A percentile compares a stretch with the other conserved stretches of the same genome.
These are phyloP conservation scores for Penicillium canariense DNA, from an alignment of 495 filamentous ascomycete species.

Conservation along the genomic window DNA sequence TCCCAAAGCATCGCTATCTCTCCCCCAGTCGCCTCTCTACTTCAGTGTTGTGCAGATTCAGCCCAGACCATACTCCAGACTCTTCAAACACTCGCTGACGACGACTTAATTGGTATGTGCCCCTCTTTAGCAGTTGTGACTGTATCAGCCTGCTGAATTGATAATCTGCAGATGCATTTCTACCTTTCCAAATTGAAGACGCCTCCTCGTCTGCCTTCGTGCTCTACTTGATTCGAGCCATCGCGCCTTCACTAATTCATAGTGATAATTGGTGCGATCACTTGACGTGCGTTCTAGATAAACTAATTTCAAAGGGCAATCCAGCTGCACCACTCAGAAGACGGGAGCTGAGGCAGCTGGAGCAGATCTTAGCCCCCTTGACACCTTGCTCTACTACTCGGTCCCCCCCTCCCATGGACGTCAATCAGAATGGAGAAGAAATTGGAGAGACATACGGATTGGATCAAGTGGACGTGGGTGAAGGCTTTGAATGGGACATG, in stretches of 20 bases:
- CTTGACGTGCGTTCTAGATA: slow-evolving; percentile 25
- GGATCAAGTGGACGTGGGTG: slow-evolving; percentile 21
- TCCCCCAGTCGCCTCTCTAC: slow-evolving; percentile 27
- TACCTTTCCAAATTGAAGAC: slow-evolving; percentile 35
- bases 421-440: slow-evolving; percentile 5
- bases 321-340: slow-evolving; percentile 26
- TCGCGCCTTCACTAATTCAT: slow-evolving; percentile 24
- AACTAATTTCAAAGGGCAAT: slow-evolving; percentile 27
- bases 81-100: slow-evolving; percentile 29
- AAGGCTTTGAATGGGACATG: slow-evolving; percentile 33
- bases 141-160: background rate
- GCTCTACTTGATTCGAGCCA: slow-evolving; percentile 28
- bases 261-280: slow-evolving; percentile 29
- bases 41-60: slow-evolving; percentile 33
- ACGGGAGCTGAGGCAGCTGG: slow-evolving; percentile 26
- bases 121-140: too few relatives aligned
- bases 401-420: background rate
- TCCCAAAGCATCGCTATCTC: slow-evolving; percentile 22
- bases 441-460: slow-evolving; percentile 16
- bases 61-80: slow-evolving; percentile 35
- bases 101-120: slow-evolving; percentile 30
- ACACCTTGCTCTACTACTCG: slow-evolving; percentile 17
- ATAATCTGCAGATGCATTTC: slow-evolving; percentile 25
- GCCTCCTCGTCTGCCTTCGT: slow-evolving; percentile 35
- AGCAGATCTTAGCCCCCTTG: slow-evolving; percentile 28